Base-by-base conservation (phyloP, 1,284 basidiomycete species). In the Peniophora sp. region DNA sequence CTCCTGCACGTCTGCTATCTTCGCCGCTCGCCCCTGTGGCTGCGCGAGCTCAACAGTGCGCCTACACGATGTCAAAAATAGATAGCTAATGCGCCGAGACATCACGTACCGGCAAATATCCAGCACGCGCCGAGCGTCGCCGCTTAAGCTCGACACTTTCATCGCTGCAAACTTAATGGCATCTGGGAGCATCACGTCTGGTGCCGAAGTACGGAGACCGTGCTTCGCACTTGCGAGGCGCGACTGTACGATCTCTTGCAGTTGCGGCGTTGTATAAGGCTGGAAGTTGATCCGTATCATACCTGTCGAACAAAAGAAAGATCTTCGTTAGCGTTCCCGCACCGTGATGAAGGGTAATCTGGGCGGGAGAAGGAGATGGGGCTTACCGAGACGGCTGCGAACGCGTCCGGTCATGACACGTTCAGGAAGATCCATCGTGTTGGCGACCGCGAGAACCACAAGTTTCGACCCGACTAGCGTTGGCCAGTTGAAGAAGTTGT, bases 401-500 rank as follows among this genome's bases (percentile, higher is more conserved):
- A 99, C 95, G 55, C 97, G 87, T 2, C 93, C 92, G 2, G 79
- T 88, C 77, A 99, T 87, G 12, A 88, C 88, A 23, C 96, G 79
- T 66, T 99, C 96, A 0, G 97, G 97, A 49, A 99, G 74, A 63
- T 99, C 96, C 90, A 98, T 97, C 23, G 96, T 95, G 65, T 99
- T 99, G 11, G 97, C 97, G 1, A 99, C 94, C 0, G 97, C 97
- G 50, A 99, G 81, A 2, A 99, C 96, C 48, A 98, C 85, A 14
- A 99, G 77, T 62, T 89, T 88, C 50, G 89, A 92, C 14, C 84
- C 84, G 0, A 81, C 78, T 52, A 96, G 75, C 10, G 92, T 95
- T 1, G 96, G 97, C 96, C 97, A 99, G 65, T 98, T 98, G 78
- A 99, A 99, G 69, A 99, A 96, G 65, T 98, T 98, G 71, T 99